Conservation (phyloP, 2,329 filamentous ascomycete genomes). For the Microcyclospora tardicrescens region DNA sequence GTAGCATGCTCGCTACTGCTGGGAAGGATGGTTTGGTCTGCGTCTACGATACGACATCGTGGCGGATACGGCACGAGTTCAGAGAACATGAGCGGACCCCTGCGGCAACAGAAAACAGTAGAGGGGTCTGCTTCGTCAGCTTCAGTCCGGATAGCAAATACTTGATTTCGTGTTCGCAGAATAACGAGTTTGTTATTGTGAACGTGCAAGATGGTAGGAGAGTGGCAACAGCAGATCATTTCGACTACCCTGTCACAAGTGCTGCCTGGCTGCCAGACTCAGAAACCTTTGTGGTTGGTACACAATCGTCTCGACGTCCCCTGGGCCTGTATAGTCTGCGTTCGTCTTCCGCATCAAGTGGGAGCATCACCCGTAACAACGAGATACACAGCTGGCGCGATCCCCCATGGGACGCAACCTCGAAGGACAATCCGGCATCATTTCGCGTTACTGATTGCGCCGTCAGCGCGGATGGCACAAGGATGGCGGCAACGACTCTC, state of each 20-base stretch:
- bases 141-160: constrained; percentile 90
- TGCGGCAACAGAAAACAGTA: constrained; percentile 6
- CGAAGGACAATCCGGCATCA: constrained; percentile 41
- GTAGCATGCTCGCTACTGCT: constrained; percentile 67
- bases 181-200: constrained; percentile 23
- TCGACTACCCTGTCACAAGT: constrained; percentile 73
- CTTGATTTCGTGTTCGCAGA: constrained; percentile 61
- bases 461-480: constrained; percentile 67
- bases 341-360: not conserved
- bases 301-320: constrained; percentile 53
- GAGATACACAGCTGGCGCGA: constrained; percentile 25
- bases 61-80: constrained; percentile 44
- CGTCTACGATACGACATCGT: constrained; percentile 68
- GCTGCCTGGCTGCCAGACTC: constrained; percentile 82
- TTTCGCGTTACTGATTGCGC: constrained; percentile 74
- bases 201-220: constrained; percentile 37
- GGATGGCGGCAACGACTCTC: constrained; percentile 66
- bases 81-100: constrained; percentile 18
- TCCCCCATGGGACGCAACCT: constrained; percentile 41
- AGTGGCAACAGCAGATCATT: constrained; percentile 52
- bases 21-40: constrained; percentile 62
- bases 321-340: constrained; percentile 43
- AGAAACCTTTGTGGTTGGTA: constrained; percentile 64
- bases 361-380: constrained; percentile 12
- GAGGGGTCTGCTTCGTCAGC: constrained; percentile 62